Evolutionary conservation across 495 filamentous ascomycete species (phyloP).

Genomic region (Jackrogersella minutella): DNA sequence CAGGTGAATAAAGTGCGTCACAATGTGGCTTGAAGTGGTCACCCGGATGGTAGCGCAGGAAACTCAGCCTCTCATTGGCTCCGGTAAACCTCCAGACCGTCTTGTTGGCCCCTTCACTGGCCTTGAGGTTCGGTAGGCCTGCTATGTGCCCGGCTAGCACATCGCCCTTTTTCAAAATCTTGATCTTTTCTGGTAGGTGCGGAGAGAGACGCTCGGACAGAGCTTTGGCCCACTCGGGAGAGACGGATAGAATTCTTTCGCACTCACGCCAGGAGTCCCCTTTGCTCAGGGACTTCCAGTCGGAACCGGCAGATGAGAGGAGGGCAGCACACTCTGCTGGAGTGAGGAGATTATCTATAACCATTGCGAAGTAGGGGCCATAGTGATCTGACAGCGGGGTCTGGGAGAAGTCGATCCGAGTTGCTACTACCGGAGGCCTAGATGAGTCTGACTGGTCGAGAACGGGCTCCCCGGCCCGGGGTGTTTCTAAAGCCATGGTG

Average conservation of each 20-base stretch:
- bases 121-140: conserved; percentile 37
- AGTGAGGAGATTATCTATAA: conserved; percentile 71
- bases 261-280: conserved; percentile 57
- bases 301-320: conserved; percentile 55
- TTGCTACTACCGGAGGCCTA: conserved; percentile 21
- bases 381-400: conserved; percentile 62
- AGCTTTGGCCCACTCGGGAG: conserved; percentile 64
- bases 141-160: conserved; percentile 63
- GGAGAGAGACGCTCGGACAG: conserved; percentile 75
- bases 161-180: conserved; percentile 41
- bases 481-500: conserved; percentile 28
- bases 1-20: conserved; percentile 71
- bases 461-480: conserved; percentile 17
- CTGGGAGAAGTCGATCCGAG: conserved; percentile 59
- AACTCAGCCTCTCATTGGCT: conserved; percentile 81
- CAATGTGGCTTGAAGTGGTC: conserved; percentile 82
- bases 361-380: conserved; percentile 61
- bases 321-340: conserved; percentile 66
- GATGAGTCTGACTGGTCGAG: conserved; percentile 17
- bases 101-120: conserved; percentile 39
- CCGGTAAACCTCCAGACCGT: conserved; percentile 61
- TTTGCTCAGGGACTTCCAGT: conserved; percentile 40
- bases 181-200: conserved; percentile 65
- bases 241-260: conserved; percentile 68
- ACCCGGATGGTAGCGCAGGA: conserved; percentile 78